Base-by-base conservation (phyloP, 768 basidiomycete genomes). In the Boletus sp. region DNA sequence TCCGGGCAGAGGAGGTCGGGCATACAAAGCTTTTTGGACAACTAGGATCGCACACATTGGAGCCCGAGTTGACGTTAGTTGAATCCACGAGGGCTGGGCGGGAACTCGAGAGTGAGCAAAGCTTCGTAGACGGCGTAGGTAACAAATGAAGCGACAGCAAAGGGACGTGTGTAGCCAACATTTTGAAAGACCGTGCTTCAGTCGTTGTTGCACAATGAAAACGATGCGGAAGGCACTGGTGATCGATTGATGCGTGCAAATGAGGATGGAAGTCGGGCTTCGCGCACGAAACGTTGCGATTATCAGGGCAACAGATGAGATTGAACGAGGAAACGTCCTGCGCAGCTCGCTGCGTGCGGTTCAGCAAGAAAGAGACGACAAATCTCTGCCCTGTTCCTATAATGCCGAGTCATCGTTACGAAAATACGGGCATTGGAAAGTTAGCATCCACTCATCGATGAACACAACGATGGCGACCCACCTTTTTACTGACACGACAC, bases 291-390 rank as follows among this genome's bases (percentile, higher is more conserved):
- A 60, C 46, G 67, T 61, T 60, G 69, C 49, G 65, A 60, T 70
- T 58, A 67, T 62, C 61, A 56, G 39, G 58, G 52, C 32, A 51
- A 52, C 46, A 39, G 58, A 61, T 64, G 60, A 51, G 51, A 63
- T 57, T 46, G 58, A 65, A 67, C 68, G 55, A 57, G 59, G 46
- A 54, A 63, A 65, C 69, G 69, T 54, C 69, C 69, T 57, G 69
- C 69, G 67, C 63, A 62, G 63, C 54, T 62, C 65, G 69, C 61
- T 60, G 52, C 52, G 63, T 55, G 55, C 51, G 32, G 29, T 42
- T 44, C 57, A 52, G 49, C 48, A 58, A 44, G 35, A 42, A 52
- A 46, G 50, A 50, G 50, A 49, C 50, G 41, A 48, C 35, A 24
- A 50, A 47, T 48, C 29, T 54, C 47, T 32, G 24, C 36, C 52